Conservation (phyloP, 345 rosid species). For the Brassica carinata region DNA sequence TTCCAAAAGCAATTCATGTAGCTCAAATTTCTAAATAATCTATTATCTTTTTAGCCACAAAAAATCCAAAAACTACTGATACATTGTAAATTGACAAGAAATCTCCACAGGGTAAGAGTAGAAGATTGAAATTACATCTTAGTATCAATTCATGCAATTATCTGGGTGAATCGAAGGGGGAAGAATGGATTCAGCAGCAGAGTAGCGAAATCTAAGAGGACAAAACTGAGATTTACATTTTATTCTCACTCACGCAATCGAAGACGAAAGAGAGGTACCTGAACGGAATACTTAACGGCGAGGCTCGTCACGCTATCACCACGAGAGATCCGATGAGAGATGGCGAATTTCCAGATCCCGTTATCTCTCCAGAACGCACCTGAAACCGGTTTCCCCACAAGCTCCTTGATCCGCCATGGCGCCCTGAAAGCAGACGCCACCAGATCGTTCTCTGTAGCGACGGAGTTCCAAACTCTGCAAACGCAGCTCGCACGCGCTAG, state of each 20-base stretch:
- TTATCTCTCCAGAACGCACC: constrained; percentile 75
- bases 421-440: constrained; percentile 53
- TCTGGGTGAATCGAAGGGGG: background rate
- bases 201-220: background rate
- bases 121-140: background rate
- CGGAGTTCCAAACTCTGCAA: constrained; percentile 63
- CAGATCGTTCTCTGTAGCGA: constrained; percentile 55
- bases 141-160: background rate
- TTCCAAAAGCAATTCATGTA: background rate
- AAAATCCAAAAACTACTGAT: background rate
- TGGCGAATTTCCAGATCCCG: constrained; percentile 69
- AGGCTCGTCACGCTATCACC: constrained; percentile 75
- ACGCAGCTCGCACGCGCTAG: constrained; percentile 86
- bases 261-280: constrained; percentile 46
- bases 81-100: background rate
- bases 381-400: constrained; percentile 63
- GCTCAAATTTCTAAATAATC: background rate
- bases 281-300: constrained; percentile 88
- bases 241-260: background rate
- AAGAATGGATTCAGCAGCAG: background rate
- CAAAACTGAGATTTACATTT: background rate
- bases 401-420: constrained; percentile 68
- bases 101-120: background rate
- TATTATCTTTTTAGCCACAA: background rate
- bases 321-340: constrained; percentile 68